Evolutionary conservation across 169 alveolate species (phyloP).

Genomic region (Plasmodium gonderi): DNA sequence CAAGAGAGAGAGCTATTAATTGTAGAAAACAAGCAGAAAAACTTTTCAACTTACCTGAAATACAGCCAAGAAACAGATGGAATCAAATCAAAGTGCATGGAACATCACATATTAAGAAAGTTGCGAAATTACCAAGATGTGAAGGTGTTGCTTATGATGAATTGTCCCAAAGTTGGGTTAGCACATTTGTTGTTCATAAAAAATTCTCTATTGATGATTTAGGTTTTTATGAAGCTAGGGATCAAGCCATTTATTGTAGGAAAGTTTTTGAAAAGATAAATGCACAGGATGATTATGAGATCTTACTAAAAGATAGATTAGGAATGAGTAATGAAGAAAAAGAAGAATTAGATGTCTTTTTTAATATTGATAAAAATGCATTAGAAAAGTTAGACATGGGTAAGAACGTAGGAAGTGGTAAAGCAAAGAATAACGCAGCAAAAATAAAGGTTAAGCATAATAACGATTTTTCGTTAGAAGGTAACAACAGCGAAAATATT

Average conservation of each 20-base stretch:
- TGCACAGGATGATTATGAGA: constrained; percentile 48
- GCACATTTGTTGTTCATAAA: constrained; percentile 75
- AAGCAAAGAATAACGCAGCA: constrained; percentile 13
- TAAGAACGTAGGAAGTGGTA: background rate
- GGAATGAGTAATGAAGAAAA: constrained; percentile 50
- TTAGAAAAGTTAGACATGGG: constrained; percentile 2
- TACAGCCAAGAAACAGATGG: constrained; percentile 74
- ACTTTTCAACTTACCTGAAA: constrained; percentile 64
- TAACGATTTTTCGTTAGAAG: constrained; percentile 2
- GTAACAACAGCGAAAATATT: constrained; percentile 2
- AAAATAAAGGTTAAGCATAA: constrained; percentile 25
- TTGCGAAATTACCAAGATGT: constrained; percentile 64
- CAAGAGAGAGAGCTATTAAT: constrained; percentile 63
- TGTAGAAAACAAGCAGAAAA: constrained; percentile 74
- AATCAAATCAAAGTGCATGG: constrained; percentile 56
- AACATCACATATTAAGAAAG: constrained; percentile 60
- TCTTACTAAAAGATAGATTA: constrained; percentile 36
- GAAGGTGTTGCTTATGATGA: constrained; percentile 75
- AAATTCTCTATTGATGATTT: constrained; percentile 63
- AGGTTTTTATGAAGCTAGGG: constrained; percentile 69
- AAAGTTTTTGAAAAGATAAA: constrained; percentile 60
- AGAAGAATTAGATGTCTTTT: constrained; percentile 30
- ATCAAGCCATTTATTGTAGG: constrained; percentile 66
- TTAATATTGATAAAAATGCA: constrained; percentile 54
- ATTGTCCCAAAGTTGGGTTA: constrained; percentile 70